These are phyloP conservation scores for Scedosporium aurantiacum DNA, from an alignment of 2,329 filamentous ascomycete genomes.

Conservation along the genomic window DNA sequence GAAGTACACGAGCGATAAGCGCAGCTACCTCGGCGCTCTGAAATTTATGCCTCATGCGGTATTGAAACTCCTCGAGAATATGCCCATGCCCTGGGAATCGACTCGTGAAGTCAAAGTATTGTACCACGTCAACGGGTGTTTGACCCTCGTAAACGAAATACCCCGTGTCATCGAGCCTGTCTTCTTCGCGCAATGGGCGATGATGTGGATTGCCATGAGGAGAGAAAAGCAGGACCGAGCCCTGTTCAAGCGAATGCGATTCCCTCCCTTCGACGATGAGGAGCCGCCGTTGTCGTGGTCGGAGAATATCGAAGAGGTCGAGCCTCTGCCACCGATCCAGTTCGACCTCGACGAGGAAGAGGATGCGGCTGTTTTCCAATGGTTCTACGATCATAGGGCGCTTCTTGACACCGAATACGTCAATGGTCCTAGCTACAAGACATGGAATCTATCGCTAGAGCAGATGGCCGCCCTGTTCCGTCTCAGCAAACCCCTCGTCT, in stretches of 20 bases:
- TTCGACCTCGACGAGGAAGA: conserved; percentile 95
- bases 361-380: conserved; percentile 83
- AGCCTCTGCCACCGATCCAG: conserved; percentile 93
- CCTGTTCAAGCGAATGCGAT: conserved; percentile 98
- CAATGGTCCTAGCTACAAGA: conserved; percentile 93
- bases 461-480: conserved; percentile 96
- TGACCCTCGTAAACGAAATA: conserved; percentile 93
- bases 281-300: conserved; percentile 96
- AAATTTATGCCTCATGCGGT: conserved; percentile 99
- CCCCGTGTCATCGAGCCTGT: conserved; percentile 95
- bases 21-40: conserved; percentile 89
- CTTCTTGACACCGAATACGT: conserved; percentile 86
- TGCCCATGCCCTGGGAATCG: conserved; percentile 99
- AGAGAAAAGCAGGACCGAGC: conserved; percentile 93
- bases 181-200: conserved; percentile 97
- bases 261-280: conserved; percentile 96
- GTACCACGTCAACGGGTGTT: conserved; percentile 94
- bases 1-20: conserved; percentile 97
- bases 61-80: conserved; percentile 93
- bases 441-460: conserved; percentile 82
- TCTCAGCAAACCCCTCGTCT: conserved; percentile 79
- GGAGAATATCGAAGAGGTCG: conserved; percentile 97
- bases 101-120: conserved; percentile 93
- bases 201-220: conserved; percentile 98
- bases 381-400: conserved; percentile 94